Evolutionary conservation across 2,329 filamentous ascomycete genomes (phyloP).

Genomic region (Nemania sp.): DNA sequence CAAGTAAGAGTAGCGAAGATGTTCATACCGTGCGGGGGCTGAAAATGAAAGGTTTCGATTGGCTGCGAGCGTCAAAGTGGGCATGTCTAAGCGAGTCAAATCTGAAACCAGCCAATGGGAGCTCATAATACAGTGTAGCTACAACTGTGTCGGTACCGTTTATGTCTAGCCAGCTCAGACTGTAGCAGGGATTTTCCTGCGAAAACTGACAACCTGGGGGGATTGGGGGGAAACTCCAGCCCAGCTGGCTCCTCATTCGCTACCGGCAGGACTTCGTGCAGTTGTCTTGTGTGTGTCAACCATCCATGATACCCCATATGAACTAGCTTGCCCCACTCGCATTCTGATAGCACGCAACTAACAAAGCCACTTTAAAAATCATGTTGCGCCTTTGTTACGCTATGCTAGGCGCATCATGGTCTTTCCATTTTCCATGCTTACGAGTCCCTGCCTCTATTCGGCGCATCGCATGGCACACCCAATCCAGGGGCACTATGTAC

Average conservation of each 20-base stretch:
- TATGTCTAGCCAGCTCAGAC: too few species aligned
- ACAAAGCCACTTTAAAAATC: conserved; percentile 7
- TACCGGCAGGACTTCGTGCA: conserved; percentile 21
- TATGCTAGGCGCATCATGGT: too few species aligned
- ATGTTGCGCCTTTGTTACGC: background rate
- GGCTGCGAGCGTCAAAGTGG: conserved; percentile 24
- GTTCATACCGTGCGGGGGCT: too few species aligned
- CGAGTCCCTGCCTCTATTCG: too few species aligned
- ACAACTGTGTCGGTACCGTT: background rate
- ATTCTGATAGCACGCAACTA: background rate
- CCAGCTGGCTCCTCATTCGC: conserved; percentile 22
- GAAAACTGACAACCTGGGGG: conserved; percentile 5
- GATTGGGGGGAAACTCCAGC: conserved; percentile 7
- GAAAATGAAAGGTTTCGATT: too few species aligned
- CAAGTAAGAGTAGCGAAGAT: too few species aligned
- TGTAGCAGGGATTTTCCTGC: conserved; percentile 3
- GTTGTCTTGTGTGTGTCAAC: conserved; percentile 30
- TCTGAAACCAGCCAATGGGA: too few species aligned
- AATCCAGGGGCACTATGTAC: too few species aligned
- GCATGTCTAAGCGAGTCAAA: conserved; percentile 33
- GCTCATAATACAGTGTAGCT: too few species aligned
- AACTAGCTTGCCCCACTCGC: conserved; percentile 18
- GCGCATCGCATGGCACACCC: too few species aligned
- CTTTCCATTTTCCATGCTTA: too few species aligned
- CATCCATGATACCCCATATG: conserved; percentile 18